phyloP scores from a whole-genome alignment of 2,329 filamentous ascomycete species.

The Neophaeococcomyces aloes region DNA sequence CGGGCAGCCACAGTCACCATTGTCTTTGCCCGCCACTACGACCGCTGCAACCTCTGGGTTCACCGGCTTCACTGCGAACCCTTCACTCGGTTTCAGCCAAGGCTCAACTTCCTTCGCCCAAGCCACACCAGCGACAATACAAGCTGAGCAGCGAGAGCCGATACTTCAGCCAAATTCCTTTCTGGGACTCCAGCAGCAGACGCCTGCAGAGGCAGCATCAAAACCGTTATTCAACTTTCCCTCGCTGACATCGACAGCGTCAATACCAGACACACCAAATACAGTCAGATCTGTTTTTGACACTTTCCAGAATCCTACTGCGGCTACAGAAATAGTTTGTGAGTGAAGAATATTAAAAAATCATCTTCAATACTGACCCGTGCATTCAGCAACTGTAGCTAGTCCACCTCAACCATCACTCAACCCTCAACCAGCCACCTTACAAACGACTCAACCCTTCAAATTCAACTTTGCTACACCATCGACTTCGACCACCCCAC shows the following conservation, averaged over 20 bases:
- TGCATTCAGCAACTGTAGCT: background rate
- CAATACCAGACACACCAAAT: no score
- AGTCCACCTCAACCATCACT: background rate
- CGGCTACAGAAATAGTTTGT: background rate
- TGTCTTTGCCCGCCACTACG: background rate
- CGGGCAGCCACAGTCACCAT: background rate
- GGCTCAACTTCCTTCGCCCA: background rate
- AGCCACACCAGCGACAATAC: background rate
- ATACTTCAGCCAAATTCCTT: background rate
- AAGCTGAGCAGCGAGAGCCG: background rate
- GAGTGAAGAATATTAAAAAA: background rate
- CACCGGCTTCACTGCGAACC: background rate
- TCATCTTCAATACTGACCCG: background rate
- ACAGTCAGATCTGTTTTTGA: no score
- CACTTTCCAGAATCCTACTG: background rate
- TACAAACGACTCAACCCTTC: slow-evolving; percentile 4
- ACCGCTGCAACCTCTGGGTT: background rate
- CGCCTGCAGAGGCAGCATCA: no score
- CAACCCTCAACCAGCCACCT: slow-evolving; percentile 4
- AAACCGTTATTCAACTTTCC: no score
- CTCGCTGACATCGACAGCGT: no score
- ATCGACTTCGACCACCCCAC: background rate
- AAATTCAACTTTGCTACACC: slow-evolving; percentile 1
- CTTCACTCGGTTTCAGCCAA: background rate
- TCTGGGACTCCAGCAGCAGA: no score